Evolutionary conservation across 225 moss, liverwort and hornwort species (phyloP).

Genomic region (Marchantia polymorpha): DNA sequence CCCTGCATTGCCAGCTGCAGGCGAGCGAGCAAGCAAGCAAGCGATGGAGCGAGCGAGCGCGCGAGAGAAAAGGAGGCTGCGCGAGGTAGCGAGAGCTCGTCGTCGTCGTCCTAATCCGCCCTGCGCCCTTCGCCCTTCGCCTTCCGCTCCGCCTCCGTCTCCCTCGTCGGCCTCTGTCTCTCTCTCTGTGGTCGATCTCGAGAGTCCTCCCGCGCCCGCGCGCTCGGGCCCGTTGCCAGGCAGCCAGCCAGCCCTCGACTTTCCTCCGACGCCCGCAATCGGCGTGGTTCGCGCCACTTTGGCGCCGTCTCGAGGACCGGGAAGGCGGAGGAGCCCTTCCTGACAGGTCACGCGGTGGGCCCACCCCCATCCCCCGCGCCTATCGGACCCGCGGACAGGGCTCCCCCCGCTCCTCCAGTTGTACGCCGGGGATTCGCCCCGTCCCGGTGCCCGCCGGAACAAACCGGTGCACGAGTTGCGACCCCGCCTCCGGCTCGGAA

Average conservation of each 20-base stretch:
- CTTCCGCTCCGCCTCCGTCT: not conserved
- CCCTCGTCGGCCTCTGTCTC: not conserved
- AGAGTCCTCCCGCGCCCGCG: not conserved
- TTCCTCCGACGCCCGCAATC: not conserved
- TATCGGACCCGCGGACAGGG: not conserved
- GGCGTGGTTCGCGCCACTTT: not conserved
- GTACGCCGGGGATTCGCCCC: not conserved
- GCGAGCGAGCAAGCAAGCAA: not conserved
- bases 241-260: not conserved
- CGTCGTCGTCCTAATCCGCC: not conserved
- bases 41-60: not conserved
- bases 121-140: not conserved
- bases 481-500: not conserved
- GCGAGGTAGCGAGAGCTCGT: not conserved
- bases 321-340: not conserved
- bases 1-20: constrained; percentile 20
- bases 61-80: not conserved
- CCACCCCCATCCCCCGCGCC: no score
- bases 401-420: not conserved
- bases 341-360: not conserved
- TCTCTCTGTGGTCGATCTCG: not conserved
- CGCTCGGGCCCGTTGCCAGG: not conserved
- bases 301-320: not conserved
- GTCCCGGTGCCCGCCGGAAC: no score
- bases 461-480: not conserved